A percentile compares a stretch with the other conserved stretches of the same genome.
These are phyloP conservation scores for Nitzschia putrida DNA, from an alignment of 108 stramenopile species.

Conservation along the genomic window DNA sequence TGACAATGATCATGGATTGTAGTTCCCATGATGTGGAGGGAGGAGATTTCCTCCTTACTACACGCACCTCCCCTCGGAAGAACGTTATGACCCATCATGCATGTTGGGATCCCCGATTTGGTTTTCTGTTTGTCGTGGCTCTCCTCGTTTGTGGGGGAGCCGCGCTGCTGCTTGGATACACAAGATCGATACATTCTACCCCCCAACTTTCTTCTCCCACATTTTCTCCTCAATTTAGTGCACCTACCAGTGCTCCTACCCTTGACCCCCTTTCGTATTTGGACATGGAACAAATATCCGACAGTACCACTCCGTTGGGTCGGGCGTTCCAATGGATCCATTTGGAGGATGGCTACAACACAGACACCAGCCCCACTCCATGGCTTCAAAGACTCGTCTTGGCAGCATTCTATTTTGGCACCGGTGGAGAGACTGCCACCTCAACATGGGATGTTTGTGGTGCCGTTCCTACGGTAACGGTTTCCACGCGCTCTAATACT, in stretches of 20 bases:
- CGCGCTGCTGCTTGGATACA: too few species aligned
- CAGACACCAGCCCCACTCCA: slow-evolving; percentile 4
- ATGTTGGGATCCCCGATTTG: too few species aligned
- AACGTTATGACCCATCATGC: too few species aligned
- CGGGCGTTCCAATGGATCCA: slow-evolving; percentile 26
- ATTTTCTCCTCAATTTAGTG: too few species aligned
- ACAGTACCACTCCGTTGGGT: slow-evolving; percentile 20
- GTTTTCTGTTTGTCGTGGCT: too few species aligned
- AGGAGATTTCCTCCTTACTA: too few species aligned
- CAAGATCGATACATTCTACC: too few species aligned
- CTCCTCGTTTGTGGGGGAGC: too few species aligned
- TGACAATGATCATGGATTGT: too few species aligned
- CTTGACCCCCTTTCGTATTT: not conserved
- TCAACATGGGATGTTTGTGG: slow-evolving; percentile 21
- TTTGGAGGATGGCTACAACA: slow-evolving; percentile 4
- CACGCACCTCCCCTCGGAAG: too few species aligned
- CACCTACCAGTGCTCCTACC: not conserved
- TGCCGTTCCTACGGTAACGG: slow-evolving; percentile 10
- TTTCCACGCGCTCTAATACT: not conserved
- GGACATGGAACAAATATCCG: not conserved
- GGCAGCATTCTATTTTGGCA: slow-evolving; percentile 51
- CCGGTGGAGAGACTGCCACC: slow-evolving; percentile 23
- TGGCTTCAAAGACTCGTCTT: slow-evolving; percentile 44
- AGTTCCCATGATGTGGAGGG: too few species aligned
- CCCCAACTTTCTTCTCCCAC: too few species aligned